phyloP scores from a whole-genome alignment of 1,284 basidiomycete species.

The Malassezia caprae region DNA sequence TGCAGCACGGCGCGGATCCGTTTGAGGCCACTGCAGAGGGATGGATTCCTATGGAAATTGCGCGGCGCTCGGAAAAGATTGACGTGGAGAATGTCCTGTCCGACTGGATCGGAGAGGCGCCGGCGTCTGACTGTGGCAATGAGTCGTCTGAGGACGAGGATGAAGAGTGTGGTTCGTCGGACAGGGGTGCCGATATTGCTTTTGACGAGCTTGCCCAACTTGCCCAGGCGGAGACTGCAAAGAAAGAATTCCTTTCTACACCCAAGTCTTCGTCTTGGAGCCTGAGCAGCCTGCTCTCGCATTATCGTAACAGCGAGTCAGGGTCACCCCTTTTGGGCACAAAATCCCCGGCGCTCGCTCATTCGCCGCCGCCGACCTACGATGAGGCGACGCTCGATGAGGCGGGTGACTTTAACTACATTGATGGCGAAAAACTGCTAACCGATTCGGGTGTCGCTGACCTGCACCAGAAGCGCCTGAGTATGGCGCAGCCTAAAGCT shows the following conservation, averaged over 20 bases:
- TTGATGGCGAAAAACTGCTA: constrained; percentile 16
- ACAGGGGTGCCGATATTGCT: constrained; percentile 21
- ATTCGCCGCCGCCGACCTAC: constrained; percentile 16
- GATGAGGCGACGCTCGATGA: constrained; percentile 16
- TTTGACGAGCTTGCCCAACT: constrained; percentile 10
- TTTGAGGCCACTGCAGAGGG: constrained; percentile 68
- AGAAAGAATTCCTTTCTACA: background rate
- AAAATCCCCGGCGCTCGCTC: background rate
- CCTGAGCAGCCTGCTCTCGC: background rate
- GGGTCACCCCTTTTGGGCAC: background rate
- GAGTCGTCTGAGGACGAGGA: constrained; percentile 8
- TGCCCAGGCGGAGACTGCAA: background rate
- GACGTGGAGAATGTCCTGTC: constrained; percentile 50
- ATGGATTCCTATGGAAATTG: constrained; percentile 68
- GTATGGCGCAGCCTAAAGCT: background rate
- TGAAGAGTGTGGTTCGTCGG: background rate
- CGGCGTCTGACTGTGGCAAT: background rate
- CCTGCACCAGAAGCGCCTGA: background rate
- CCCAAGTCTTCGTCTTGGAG: background rate
- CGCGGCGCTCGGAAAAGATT: constrained; percentile 55
- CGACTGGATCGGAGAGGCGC: constrained; percentile 5
- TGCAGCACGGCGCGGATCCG: constrained; percentile 67
- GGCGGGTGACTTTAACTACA: constrained; percentile 1
- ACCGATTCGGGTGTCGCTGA: background rate
- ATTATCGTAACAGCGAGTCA: background rate